These are phyloP conservation scores for Aspergillus proliferans DNA, from an alignment of 2,329 filamentous ascomycete species.

Conservation along the genomic window DNA sequence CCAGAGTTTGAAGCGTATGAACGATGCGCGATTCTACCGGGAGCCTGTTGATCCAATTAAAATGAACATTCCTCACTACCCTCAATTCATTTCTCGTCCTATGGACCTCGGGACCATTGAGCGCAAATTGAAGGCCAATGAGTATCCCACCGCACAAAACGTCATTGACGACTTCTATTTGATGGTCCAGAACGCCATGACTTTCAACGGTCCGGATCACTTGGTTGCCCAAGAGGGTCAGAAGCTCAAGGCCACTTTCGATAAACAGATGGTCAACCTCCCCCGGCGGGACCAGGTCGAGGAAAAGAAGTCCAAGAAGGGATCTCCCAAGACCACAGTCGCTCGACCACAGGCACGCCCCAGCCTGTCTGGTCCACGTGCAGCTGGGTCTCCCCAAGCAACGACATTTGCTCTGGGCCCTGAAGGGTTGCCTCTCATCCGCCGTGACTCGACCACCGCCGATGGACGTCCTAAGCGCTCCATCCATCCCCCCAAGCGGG, in stretches of 20 bases:
- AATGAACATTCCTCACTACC: conserved; percentile 69
- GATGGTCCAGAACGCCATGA: conserved; percentile 70
- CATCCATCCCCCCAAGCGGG: conserved; percentile 87
- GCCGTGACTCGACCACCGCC: conserved; percentile 72
- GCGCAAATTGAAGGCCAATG: conserved; percentile 63
- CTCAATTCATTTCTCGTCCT: conserved; percentile 65
- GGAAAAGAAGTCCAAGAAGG: conserved; percentile 54
- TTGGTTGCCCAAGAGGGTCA: conserved; percentile 63
- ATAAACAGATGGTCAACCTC: conserved; percentile 55
- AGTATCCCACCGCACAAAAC: conserved; percentile 64
- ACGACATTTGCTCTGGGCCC: conserved; percentile 70
- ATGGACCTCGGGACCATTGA: conserved; percentile 85
- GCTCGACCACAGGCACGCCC: conserved; percentile 43
- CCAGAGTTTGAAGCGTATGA: conserved; percentile 68
- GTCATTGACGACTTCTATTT: conserved; percentile 69
- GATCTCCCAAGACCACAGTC: conserved; percentile 38
- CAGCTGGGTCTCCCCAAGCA: conserved; percentile 30
- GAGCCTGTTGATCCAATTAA: conserved; percentile 71
- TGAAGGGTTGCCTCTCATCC: conserved; percentile 72
- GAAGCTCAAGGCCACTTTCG: conserved; percentile 54
- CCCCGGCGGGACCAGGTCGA: conserved; percentile 54
- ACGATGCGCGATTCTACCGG: conserved; percentile 68
- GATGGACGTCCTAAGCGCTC: conserved; percentile 85
- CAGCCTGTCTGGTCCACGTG: conserved; percentile 34
- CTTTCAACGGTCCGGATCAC: conserved; percentile 78